These are phyloP conservation scores for Yamadazyma phyllophila DNA, from an alignment of 805 yeast species.

Conservation along the genomic window DNA sequence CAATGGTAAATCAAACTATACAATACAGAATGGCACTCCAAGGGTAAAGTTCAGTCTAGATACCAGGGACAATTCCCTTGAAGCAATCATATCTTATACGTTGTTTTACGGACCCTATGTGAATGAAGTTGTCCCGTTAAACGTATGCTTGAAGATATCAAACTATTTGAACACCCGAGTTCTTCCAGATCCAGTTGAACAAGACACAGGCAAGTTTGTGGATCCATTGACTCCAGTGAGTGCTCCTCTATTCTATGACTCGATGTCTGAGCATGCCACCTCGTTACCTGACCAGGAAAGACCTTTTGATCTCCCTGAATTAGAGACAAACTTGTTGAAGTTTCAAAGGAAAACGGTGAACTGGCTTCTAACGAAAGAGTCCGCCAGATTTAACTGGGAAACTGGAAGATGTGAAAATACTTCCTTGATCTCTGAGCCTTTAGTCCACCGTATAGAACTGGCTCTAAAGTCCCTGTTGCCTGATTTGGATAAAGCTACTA, in stretches of 20 bases:
- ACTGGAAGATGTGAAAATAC: conserved; percentile 21
- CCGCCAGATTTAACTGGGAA: conserved; percentile 32
- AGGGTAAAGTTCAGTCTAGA: conserved; percentile 13
- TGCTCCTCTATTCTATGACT: conserved; percentile 46
- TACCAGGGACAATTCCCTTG: conserved; percentile 10
- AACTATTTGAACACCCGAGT: conserved; percentile 4
- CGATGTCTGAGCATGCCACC: conserved; percentile 46
- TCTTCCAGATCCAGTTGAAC: conserved; percentile 8
- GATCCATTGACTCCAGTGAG: conserved; percentile 22
- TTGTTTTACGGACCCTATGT: conserved; percentile 19
- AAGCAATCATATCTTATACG: conserved; percentile 14
- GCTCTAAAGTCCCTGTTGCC: not conserved
- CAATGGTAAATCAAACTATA: conserved; percentile 6
- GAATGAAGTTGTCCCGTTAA: conserved; percentile 18
- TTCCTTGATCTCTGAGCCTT: conserved; percentile 13
- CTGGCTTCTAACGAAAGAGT: conserved; percentile 58
- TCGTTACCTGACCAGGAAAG: conserved; percentile 15
- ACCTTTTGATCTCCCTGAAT: conserved; percentile 37
- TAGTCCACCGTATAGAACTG: conserved; percentile 1
- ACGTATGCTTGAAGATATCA: conserved; percentile 15
- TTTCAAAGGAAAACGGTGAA: conserved; percentile 55
- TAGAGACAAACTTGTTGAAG: conserved; percentile 41
- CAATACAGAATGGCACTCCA: conserved; percentile 8
- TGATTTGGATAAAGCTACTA: not conserved
- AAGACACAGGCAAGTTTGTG: not conserved